Evolutionary conservation across 2,329 filamentous ascomycete genomes (phyloP), one percentile per base, ranked within the genome.

Genomic region (Fulvia fulva): DNA sequence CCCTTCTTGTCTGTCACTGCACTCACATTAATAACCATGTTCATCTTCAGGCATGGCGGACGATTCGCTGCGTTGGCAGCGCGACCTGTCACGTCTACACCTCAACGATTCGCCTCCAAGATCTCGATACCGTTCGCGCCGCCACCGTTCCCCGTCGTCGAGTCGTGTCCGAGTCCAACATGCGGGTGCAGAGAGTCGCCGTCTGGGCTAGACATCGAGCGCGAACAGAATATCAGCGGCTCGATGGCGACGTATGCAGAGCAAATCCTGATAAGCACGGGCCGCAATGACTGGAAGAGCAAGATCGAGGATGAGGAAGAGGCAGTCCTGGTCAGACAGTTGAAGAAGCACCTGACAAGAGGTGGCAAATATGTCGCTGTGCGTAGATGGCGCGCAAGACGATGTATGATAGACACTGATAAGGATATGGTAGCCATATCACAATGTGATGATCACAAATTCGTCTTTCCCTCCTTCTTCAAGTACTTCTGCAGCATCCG

Each of bases 211-310:
- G 83, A 87, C 22, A 92, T 97, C 54, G 91, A 97, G 70, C 80
- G 82, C 66, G 81, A 83, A 60, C 83, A 83, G 41, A 80, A 82
- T 19, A 77, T 97, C 45, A 87, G 89, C 69, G 89, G 89, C 12
- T 87, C 88, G 5, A 92, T 96, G 76, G 80, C 88, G 1, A 78
- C 81, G 1, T 96, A 96, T 71, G 81, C 86, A 1, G 87, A 95
- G 73, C 91, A 97, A 66, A 83, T 97, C 3, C 75, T 97, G 9
- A 80, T 97, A 14, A 92, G 88, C 62, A 96, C 91, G 0, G 91
- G 90, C 4, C 84, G 85, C 60, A 76, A 81, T 28, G 89, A 96
- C 75, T 97, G 92, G 92, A 79, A 81, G 26, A 92, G 88, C 69
- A 83, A 84, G 57, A 95, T 97, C 62, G 91, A 96, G 71, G 87